phyloP scores from a whole-genome alignment of 2,329 filamentous ascomycete genomes.

The Cryphonectria japonica region DNA sequence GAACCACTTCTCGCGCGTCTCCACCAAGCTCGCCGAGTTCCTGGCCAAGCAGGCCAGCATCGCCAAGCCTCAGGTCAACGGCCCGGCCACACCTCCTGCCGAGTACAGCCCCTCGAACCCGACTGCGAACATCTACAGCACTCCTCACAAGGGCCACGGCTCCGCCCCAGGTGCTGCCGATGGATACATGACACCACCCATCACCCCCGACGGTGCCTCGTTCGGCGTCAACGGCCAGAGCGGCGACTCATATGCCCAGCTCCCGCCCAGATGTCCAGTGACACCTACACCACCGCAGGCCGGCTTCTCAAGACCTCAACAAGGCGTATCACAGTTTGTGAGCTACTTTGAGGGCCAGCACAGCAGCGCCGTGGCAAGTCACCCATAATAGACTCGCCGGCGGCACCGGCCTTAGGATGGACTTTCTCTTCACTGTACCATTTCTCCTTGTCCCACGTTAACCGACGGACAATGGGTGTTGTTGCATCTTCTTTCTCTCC shows the following conservation, averaged over 20 bases:
- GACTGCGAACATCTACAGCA: slow-evolving; percentile 69
- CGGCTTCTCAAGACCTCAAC: slow-evolving; percentile 44
- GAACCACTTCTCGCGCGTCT: slow-evolving; percentile 56
- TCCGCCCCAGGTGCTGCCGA: slow-evolving; percentile 64
- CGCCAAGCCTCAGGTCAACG: slow-evolving; percentile 48
- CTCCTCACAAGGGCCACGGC: slow-evolving; percentile 76
- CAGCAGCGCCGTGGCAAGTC: slow-evolving; percentile 32
- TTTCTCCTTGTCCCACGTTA: slow-evolving; percentile 21
- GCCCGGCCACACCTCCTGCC: slow-evolving; percentile 63
- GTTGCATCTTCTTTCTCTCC: slow-evolving; percentile 24
- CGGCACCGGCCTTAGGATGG: slow-evolving; percentile 7
- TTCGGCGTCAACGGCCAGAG: slow-evolving; percentile 49
- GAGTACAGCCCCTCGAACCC: slow-evolving; percentile 55
- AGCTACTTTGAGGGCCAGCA: slow-evolving; percentile 50
- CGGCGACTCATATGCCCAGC: slow-evolving; percentile 51
- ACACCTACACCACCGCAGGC: slow-evolving; percentile 62
- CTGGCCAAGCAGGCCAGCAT: slow-evolving; percentile 63
- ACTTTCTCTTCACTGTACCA: slow-evolving; percentile 24
- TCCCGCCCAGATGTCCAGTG: slow-evolving; percentile 62
- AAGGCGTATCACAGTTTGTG: slow-evolving; percentile 50
- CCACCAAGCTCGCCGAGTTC: slow-evolving; percentile 60
- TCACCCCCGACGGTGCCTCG: slow-evolving; percentile 74
- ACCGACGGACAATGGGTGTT: slow-evolving; percentile 21
- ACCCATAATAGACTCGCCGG: slow-evolving; percentile 25
- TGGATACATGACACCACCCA: slow-evolving; percentile 83